Percentiles rank a stretch among this genome's conserved stretches.
These are phyloP conservation scores for Skeletonema menzelii DNA, from an alignment of 108 stramenopile genomes.

Conservation along the genomic window DNA sequence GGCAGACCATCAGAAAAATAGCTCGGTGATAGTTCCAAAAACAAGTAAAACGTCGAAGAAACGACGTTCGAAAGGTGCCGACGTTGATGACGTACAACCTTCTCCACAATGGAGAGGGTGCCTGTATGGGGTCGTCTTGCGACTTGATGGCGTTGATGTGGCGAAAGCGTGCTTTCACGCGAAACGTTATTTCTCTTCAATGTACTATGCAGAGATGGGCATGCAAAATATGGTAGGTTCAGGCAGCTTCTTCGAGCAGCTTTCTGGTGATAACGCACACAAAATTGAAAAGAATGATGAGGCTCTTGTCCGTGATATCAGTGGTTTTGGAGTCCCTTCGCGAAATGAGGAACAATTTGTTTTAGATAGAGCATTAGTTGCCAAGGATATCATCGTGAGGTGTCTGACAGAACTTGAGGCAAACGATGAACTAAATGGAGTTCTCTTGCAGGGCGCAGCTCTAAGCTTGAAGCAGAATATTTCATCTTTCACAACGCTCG, in stretches of 20 bases:
- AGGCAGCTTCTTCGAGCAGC: conserved; percentile 42
- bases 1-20: conserved; percentile 27
- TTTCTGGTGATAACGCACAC: conserved; percentile 13
- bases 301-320: conserved; percentile 30
- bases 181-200: conserved; percentile 61
- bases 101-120: conserved; percentile 64
- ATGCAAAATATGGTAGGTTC: conserved; percentile 52
- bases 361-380: conserved; percentile 34
- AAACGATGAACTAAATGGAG: conserved; percentile 54
- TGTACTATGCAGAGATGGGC: conserved; percentile 63
- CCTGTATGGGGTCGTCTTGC: conserved; percentile 67
- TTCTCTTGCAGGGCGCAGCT: conserved; percentile 47
- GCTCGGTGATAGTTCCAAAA: neutral
- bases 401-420: conserved; percentile 56
- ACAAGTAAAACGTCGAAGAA: conserved; percentile 9
- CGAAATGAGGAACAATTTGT: conserved; percentile 17
- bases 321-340: conserved; percentile 33
- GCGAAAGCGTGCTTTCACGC: conserved; percentile 61
- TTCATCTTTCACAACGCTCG: conserved; percentile 22
- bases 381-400: conserved; percentile 42
- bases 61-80: conserved; percentile 20
- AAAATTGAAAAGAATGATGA: conserved; percentile 10
- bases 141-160: conserved; percentile 61
- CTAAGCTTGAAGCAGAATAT: conserved; percentile 55
- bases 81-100: conserved; percentile 6